Evolutionary conservation across 2,329 filamentous ascomycete genomes (phyloP), one percentile per base, ranked within the genome.

Genomic region (Penicillium capsulatum): DNA sequence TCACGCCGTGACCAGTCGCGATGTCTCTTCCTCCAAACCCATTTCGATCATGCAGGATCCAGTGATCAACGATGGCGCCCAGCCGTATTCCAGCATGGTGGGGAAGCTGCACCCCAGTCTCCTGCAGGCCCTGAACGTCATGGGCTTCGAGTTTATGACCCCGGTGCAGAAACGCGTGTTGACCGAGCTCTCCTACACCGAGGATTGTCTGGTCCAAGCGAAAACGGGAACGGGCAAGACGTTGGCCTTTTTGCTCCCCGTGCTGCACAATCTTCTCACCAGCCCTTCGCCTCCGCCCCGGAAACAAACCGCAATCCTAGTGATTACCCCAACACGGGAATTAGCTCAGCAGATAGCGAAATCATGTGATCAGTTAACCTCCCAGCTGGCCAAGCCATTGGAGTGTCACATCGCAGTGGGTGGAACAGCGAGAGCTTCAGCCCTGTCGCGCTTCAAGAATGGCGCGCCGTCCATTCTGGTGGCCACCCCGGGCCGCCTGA

Each of bases 161-260:
- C 72, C 74, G 2, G 75, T 78, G 9, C 75, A 78, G 50, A 67
- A 74, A 35, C 72, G 71, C 53, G 73, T 76, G 4, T 59, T 78
- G 40, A 70, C 63, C 2, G 68, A 75, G 44, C 63, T 78, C 17
- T 73, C 73, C 6, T 68, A 69, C 56, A 66, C 65, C 27, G 68
- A 68, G 32, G 74, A 77, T 51, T 76, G 73, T 45, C 67, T 77
- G 22, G 76, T 76, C 20, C 74, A 76, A 47, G 70, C 70, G 22
- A 72, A 71, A 48, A 74, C 71, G 0, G 71, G 71, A 3, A 74
- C 71, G 1, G 71, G 71, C 38, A 74, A 74, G 51, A 74, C 71
- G 3, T 59, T 72, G 15, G 70, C 70, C 6, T 74, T 74, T 42
- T 55, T 73, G 14, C 63, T 73, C 1, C 71, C 71, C 4, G 65